Base-by-base conservation (phyloP, 1,284 basidiomycete genomes). In the Laetiporus sulphureus region DNA sequence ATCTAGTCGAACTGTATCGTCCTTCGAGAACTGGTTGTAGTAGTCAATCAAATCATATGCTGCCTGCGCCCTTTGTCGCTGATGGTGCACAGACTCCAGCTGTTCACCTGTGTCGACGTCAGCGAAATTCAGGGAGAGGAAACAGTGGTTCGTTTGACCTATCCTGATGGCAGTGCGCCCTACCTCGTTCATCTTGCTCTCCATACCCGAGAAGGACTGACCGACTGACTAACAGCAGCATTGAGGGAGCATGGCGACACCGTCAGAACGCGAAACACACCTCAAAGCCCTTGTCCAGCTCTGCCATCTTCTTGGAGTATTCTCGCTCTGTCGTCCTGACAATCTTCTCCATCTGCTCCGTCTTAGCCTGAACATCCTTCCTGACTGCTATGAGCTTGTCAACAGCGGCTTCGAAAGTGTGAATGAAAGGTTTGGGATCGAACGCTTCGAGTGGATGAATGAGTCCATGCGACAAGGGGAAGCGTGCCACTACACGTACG, bases 21-120 rank as follows among this genome's bases (percentile, higher is more conserved):
- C 89, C 45, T 85, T 82, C 3, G 89, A 83, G 56, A 98, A 87
- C 48, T 93, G 88, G 54, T 94, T 91, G 63, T 98, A 98, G 65
- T 89, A 95, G 48, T 92, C 84, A 42, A 99, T 88, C n/a, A 99
- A 69, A 58, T 98, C 86, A 52, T 93, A 87, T 0, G 95, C 91
- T 16, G 93, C 92, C 56, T 95, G 91, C 0, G 95, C 96, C 46
- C 93, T 73, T 56, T 91, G 89, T 6, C 95, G 79, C 53, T 95
- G 88, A 46, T 92, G 79, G 61, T 98, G 93, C 18, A 99, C 84
- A 1, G 84, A 87, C 64, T 99, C 95, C 38, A 99, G 79, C 66
- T 99, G 94, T 66, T 97, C 93, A 40, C 93, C 91, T 91, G 55
- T n/a, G 54, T 48, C 36, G 20, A 36, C 30, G 22, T 22, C 15